Base-by-base conservation (phyloP, 768 basidiomycete genomes). In the Boletus eberwhitei region DNA sequence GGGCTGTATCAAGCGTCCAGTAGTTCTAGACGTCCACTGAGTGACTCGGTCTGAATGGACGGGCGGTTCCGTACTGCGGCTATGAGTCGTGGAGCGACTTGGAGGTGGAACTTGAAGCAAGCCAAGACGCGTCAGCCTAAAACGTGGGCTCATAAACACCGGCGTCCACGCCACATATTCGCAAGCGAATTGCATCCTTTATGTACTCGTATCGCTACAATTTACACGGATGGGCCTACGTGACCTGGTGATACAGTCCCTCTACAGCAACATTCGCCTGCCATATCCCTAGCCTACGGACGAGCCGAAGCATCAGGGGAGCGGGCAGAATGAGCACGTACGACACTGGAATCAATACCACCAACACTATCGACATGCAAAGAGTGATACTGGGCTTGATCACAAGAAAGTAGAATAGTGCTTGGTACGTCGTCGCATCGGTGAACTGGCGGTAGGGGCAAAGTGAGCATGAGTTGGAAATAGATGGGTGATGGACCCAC, bases 351-450 rank as follows among this genome's bases (percentile, higher is more conserved):
- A 84, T 80, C 53, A 88, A 56, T 14, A 80, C 70, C 16, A 88
- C 37, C 47, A 89, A 66, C 21, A 73, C 59, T 14, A 89, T 66
- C 6, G 81, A 79, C 35, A 91, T 73, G 17, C 87, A 73, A 26
- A 93, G 70, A 1, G 89, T 90, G 68, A 92, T 87, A 31, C 82
- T 78, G 3, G 90, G 88, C 67, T 93, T 93, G 75, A 93, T 84
- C 47, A 92, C 87, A 56, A 93, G 79, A 73, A 93, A 93, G 68
- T 93, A 92, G 76, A 93, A 92, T 4, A 93, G 77, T 0, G 90
- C 86, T 73, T 88, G 88, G 69, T 90, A 92, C 17, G 90, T 88
- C 5, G 86, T 88, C 37, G 86, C 74, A 63, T 92, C 90, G 39
- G 86, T 85, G 71, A 92, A 92, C 89, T 90, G 59, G 16, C 19